Percentiles rank a stretch among this genome's conserved stretches.
Conservation (phyloP, 1,139 yeast genomes). For the Debaryomycetaceae sp. region DNA sequence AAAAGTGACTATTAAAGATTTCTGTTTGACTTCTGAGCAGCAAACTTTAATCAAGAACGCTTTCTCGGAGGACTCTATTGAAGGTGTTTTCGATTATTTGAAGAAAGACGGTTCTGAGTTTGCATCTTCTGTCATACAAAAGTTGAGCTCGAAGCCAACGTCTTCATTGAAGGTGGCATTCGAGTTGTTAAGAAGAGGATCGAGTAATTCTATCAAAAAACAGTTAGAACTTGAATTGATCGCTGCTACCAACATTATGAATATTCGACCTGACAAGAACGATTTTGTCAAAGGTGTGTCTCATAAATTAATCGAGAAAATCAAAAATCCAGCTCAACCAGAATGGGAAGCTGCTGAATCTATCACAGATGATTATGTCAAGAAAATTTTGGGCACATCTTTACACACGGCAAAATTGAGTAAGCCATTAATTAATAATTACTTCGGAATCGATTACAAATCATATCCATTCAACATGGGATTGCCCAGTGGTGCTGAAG, state of each 20-base stretch:
- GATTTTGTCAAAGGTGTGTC: slow-evolving; percentile 76
- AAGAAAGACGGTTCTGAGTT: slow-evolving; percentile 58
- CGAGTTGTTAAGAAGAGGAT: slow-evolving; percentile 65
- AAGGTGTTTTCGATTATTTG: slow-evolving; percentile 59
- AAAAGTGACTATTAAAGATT: slow-evolving; percentile 59
- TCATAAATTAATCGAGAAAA: slow-evolving; percentile 65
- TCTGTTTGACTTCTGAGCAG: slow-evolving; percentile 55
- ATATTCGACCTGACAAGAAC: slow-evolving; percentile 48
- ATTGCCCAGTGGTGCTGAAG: slow-evolving; percentile 65
- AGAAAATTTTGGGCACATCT: slow-evolving; percentile 21
- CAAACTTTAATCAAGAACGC: slow-evolving; percentile 64
- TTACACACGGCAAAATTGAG: slow-evolving; percentile 28
- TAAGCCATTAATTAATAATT: slow-evolving; percentile 40
- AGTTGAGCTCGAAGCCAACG: slow-evolving; percentile 63
- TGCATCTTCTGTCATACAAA: slow-evolving; percentile 58
- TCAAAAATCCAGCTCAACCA: slow-evolving; percentile 50
- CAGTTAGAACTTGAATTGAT: slow-evolving; percentile 74
- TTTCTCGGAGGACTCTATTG: slow-evolving; percentile 59
- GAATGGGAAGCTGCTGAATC: slow-evolving; percentile 39
- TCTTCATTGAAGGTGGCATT: slow-evolving; percentile 75
- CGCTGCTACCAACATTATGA: slow-evolving; percentile 75
- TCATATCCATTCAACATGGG: slow-evolving; percentile 78
- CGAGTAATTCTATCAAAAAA: slow-evolving; percentile 54
- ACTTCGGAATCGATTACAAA: slow-evolving; percentile 51
- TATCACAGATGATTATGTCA: slow-evolving; percentile 20